Base-by-base conservation (phyloP, 495 filamentous ascomycete genomes). In the Cercophora scortea region DNA sequence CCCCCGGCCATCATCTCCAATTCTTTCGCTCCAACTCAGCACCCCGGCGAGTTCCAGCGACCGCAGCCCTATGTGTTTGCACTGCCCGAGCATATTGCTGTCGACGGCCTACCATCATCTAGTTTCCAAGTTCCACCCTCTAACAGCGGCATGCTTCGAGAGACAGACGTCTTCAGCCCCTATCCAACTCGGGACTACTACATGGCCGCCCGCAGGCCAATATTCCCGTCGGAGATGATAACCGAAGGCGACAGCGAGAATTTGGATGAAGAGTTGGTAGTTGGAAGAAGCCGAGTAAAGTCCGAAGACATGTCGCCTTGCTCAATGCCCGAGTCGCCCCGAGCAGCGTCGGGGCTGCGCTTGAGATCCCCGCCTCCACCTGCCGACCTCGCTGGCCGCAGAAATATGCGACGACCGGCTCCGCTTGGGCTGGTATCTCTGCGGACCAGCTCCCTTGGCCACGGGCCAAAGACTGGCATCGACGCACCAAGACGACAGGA, bases 281-380 rank as follows among this genome's bases (percentile, higher is more conserved):
- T 18, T 50, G 5, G 64, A 65, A 35, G 25, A 25, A 49, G 53
- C 32, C 42, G 56, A 11, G 44, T 57, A 5, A 58, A 60, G 11
- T 45, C 46, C 1, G 65, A 66, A 34, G 43, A 33, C n/a, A 42
- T 61, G 8, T 69, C 68, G 16, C 63, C 63, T 43, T 45, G 34
- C 34, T 63, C 59, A 12, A 54, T 66, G 38, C 58, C 70, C 8
- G 61, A 51, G 10, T 65, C 68, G 8, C 60, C 61, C 1, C 49
- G 55, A 10, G 50, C 49, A 2, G 15, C 55, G 13, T 47, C 55
- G 3, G 52, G 61, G 17, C 11, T 66, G 43, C 61, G 61, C n/a
- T 71, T 77, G 58, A 71, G 65, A 55, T 74, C 73, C 0, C 74
- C 74, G 2, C 71, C 73, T 8, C 73, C 73, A 32, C 64, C 72